Evolutionary conservation across 345 rosid genomes (phyloP).

Genomic region (Citrus mangshanensis): DNA sequence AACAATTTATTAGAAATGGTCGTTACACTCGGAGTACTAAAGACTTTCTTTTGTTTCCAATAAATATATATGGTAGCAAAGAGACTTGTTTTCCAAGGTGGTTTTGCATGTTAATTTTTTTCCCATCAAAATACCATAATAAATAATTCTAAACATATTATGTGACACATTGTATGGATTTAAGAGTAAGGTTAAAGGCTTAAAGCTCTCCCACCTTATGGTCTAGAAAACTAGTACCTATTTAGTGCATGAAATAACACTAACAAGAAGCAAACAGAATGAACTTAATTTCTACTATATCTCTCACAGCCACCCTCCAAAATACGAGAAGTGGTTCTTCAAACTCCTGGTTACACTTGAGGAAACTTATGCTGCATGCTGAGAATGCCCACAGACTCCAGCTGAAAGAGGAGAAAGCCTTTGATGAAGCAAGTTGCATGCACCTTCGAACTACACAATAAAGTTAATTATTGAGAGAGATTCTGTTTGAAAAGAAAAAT

Average conservation of each 20-base stretch:
- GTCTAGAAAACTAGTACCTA: conserved; percentile 9
- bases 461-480: not conserved
- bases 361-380: not conserved
- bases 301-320: conserved; percentile 13
- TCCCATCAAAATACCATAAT: not conserved
- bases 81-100: not conserved
- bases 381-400: not conserved
- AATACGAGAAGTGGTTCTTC: conserved; percentile 13
- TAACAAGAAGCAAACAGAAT: conserved; percentile 11
- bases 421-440: conserved; percentile 1
- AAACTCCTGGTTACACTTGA: conserved; percentile 14
- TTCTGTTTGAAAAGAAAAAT: not conserved
- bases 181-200: not conserved
- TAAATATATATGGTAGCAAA: too few species aligned
- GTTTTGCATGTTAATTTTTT: not conserved
- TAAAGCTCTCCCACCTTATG: not conserved
- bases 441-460: not conserved
- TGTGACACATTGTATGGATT: not conserved
- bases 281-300: not conserved
- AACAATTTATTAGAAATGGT: too few species aligned
- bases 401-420: not conserved
- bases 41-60: too few species aligned
- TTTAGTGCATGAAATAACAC: not conserved
- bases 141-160: not conserved
- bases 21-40: too few species aligned